These are phyloP conservation scores for Talaromyces proteolyticus DNA, from an alignment of 495 filamentous ascomycete species.

Conservation along the genomic window DNA sequence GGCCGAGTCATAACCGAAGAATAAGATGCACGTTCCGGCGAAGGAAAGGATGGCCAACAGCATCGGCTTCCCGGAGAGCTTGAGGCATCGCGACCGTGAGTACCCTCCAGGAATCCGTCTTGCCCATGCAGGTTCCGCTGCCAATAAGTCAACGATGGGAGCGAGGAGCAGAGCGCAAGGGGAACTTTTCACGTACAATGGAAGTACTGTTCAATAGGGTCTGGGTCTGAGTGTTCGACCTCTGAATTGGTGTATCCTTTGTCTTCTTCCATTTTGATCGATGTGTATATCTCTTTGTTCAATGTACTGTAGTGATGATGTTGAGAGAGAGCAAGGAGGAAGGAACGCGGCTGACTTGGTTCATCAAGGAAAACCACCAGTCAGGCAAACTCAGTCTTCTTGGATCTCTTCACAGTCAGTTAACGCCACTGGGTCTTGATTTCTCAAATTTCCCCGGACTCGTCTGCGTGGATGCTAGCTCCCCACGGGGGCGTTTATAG, in stretches of 20 bases:
- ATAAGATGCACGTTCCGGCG: constrained; percentile 22
- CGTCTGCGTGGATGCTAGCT: not conserved
- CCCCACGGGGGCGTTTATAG: not conserved
- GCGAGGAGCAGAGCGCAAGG: not conserved
- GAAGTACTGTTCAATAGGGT: constrained; percentile 5
- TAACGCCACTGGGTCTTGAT: constrained; percentile 1
- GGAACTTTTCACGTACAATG: constrained; percentile 1
- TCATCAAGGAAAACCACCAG: constrained; percentile 1
- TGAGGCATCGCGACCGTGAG: constrained; percentile 18
- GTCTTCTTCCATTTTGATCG: constrained; percentile 3
- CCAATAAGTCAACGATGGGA: constrained; percentile 4
- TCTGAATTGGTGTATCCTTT: not conserved
- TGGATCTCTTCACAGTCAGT: constrained; percentile 2
- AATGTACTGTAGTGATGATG: constrained; percentile 2
- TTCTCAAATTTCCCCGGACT: constrained; percentile 5
- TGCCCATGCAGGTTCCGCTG: constrained; percentile 12
- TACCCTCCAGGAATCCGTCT: constrained; percentile 17
- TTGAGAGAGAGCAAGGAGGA: not conserved
- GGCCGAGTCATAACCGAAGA: constrained; percentile 31
- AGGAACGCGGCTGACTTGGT: not conserved
- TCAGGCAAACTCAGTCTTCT: not conserved
- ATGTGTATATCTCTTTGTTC: constrained; percentile 4
- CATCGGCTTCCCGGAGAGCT: constrained; percentile 14
- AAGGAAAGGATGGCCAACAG: constrained; percentile 16
- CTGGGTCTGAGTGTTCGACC: constrained; percentile 2